phyloP scores from a whole-genome alignment of 2,329 filamentous ascomycete species.

The Septoria linicola region DNA sequence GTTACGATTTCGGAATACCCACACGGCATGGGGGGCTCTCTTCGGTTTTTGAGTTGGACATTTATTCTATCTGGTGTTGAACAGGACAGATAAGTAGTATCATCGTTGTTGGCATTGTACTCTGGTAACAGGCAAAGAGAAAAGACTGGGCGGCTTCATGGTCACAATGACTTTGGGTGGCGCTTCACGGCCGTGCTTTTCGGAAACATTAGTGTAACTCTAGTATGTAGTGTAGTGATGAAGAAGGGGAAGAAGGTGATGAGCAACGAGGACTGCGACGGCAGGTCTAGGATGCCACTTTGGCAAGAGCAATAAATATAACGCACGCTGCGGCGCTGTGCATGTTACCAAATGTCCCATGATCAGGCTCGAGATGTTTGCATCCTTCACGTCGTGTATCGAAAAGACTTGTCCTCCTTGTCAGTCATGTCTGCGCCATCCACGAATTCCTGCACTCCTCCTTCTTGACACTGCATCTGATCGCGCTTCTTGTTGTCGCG shows the following conservation, averaged over 20 bases:
- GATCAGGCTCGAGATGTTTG: too few relatives aligned
- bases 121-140: neutral
- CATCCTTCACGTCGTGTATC: slow-evolving; percentile 36
- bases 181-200: neutral
- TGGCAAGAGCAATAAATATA: too few relatives aligned
- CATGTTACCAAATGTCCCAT: too few relatives aligned
- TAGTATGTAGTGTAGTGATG: slow-evolving; percentile 3
- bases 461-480: slow-evolving; percentile 11
- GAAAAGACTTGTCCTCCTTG: slow-evolving; percentile 39
- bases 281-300: too few relatives aligned
- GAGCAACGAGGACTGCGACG: too few relatives aligned
- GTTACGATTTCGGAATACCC: too few relatives aligned
- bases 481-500: slow-evolving; percentile 40
- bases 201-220: slow-evolving; percentile 5
- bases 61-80: too few relatives aligned
- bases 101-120: too few relatives aligned
- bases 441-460: neutral
- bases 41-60: too few relatives aligned
- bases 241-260: neutral
- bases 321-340: too few relatives aligned
- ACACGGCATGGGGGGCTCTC: too few relatives aligned
- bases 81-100: too few relatives aligned
- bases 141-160: neutral
- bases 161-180: neutral
- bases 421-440: slow-evolving; percentile 39